A percentile compares a stretch with the other conserved stretches of the same genome.
phyloP scores from a whole-genome alignment of 202 grass and related monocot species.

The Miscanthus sacchariflorus region DNA sequence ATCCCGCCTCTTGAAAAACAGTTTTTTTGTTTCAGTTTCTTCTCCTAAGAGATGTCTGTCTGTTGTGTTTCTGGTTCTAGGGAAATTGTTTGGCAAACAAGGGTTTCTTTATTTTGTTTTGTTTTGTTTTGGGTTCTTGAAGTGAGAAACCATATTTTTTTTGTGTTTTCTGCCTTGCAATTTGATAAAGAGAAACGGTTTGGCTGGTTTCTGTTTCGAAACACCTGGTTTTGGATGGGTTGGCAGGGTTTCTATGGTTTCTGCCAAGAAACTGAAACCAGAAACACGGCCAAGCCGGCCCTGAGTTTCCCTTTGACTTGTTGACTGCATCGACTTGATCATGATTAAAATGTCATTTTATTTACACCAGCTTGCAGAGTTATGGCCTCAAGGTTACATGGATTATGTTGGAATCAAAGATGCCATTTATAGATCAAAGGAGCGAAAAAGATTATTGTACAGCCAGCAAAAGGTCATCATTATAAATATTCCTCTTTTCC shows the following conservation, averaged over 20 bases:
- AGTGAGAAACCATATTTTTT: neutral
- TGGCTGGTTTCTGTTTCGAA: neutral
- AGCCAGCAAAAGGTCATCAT: conserved; percentile 82
- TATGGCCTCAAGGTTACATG: conserved; percentile 97
- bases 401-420: conserved; percentile 99
- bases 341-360: conserved; percentile 35
- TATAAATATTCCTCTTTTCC: conserved; percentile 8
- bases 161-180: neutral
- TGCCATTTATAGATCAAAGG: conserved; percentile 91
- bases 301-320: neutral
- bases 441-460: conserved; percentile 67
- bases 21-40: neutral
- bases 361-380: conserved; percentile 78
- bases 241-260: neutral
- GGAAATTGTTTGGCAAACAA: neutral
- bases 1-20: neutral
- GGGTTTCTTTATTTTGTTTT: neutral
- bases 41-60: neutral
- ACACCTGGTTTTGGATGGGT: neutral
- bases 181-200: neutral
- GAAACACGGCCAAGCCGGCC: neutral
- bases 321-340: conserved; percentile 19
- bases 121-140: neutral
- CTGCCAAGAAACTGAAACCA: neutral
- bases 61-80: neutral